phyloP scores from a whole-genome alignment of 1,284 basidiomycete genomes.

The Ceratobasidium sp. region DNA sequence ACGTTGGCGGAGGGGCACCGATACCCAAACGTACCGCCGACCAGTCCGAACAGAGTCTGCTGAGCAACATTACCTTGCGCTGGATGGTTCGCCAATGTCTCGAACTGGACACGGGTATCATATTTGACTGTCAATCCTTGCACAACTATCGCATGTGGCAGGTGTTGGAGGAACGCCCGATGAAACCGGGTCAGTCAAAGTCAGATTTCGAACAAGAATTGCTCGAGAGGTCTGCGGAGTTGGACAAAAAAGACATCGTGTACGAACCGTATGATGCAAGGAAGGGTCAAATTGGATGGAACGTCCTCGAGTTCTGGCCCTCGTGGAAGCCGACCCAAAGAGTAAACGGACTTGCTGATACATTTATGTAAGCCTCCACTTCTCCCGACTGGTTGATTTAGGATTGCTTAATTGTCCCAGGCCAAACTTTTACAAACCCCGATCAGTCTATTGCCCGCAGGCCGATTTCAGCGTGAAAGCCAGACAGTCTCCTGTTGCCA shows the following conservation, averaged over 20 bases:
- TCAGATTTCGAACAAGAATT: not conserved
- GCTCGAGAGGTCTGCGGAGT: not conserved
- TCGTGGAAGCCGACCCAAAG: not conserved
- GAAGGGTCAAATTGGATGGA: not conserved
- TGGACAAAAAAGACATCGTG: constrained; percentile 3
- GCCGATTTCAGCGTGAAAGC: no score
- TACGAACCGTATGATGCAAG: not conserved
- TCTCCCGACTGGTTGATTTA: no score
- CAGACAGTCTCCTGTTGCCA: not conserved
- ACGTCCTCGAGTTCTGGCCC: constrained; percentile 2
- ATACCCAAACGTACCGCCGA: no score
- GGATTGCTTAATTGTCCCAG: not conserved
- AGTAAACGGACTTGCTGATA: not conserved
- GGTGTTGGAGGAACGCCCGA: constrained; percentile 1
- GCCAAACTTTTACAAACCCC: constrained; percentile 10
- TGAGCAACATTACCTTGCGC: constrained; percentile 35
- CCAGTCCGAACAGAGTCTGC: not conserved
- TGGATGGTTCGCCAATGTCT: constrained; percentile 43
- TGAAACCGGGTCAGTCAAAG: not conserved
- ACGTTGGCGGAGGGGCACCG: constrained; percentile 41
- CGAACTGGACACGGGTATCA: not conserved
- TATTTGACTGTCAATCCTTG: not conserved
- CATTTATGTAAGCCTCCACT: no score
- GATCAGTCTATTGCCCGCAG: not conserved
- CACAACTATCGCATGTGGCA: not conserved